These are phyloP conservation scores for Nyctanthes arbortristis DNA, from an alignment of 257 asterid species.

Conservation along the genomic window DNA sequence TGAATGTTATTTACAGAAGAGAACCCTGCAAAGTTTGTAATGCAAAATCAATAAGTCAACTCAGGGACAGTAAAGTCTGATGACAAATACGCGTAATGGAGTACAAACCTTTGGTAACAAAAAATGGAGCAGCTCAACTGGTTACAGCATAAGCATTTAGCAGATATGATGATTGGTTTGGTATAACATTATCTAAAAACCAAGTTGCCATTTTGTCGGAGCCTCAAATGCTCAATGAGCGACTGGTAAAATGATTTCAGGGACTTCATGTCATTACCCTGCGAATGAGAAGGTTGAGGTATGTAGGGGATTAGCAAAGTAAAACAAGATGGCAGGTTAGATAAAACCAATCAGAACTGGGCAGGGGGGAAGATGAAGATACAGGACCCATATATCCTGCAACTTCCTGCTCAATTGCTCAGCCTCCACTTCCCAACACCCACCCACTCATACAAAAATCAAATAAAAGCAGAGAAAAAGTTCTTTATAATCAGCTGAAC, in stretches of 20 bases:
- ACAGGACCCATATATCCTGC: neutral
- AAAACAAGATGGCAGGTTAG: neutral
- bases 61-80: neutral
- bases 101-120: conserved; percentile 35
- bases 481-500: neutral
- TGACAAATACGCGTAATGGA: neutral
- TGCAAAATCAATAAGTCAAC: conserved; percentile 1
- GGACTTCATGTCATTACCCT: conserved; percentile 75
- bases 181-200: conserved; percentile 57
- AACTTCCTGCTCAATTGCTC: neutral
- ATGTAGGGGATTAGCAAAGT: neutral
- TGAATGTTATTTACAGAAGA: conserved; percentile 55
- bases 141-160: conserved; percentile 30
- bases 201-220: conserved; percentile 82
- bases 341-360: neutral
- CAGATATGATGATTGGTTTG: conserved; percentile 15
- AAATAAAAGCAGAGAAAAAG: neutral
- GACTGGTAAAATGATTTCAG: conserved; percentile 81
- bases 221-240: conserved; percentile 73
- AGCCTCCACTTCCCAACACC: neutral
- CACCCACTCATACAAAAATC: neutral
- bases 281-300: conserved; percentile 18
- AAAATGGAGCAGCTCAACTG: conserved; percentile 27
- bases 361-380: neutral
- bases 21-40: conserved; percentile 44